A percentile compares a stretch with the other conserved stretches of the same genome.
Evolutionary conservation across 345 rosid species (phyloP).

Genomic region (Lepidium aucheri): DNA sequence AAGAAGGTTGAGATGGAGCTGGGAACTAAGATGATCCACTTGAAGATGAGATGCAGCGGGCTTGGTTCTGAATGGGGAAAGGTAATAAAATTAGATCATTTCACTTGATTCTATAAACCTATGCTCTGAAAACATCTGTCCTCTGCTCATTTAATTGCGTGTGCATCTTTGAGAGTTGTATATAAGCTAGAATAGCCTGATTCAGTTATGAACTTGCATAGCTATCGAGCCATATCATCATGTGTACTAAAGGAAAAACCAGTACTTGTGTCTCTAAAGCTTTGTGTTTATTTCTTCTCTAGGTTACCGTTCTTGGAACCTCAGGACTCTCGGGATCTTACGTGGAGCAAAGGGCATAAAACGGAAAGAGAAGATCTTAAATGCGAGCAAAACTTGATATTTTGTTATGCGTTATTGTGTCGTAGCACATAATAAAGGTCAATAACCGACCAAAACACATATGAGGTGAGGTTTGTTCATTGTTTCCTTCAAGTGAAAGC

Average conservation of each 20-base stretch:
- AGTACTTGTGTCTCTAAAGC: background rate
- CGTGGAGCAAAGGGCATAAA: slow-evolving; percentile 68
- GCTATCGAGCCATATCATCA: background rate
- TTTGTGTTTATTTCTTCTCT: slow-evolving; percentile 11
- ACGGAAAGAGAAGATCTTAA: background rate
- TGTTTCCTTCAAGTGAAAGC: slow-evolving; percentile 6
- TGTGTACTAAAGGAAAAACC: background rate
- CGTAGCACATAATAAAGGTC: slow-evolving; percentile 19
- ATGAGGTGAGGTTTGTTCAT: slow-evolving; percentile 11
- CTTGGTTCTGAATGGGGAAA: slow-evolving; percentile 92
- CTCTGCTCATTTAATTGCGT: background rate
- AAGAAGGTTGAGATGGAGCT: slow-evolving; percentile 93
- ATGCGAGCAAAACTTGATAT: background rate
- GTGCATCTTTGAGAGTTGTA: background rate
- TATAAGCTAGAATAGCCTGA: background rate
- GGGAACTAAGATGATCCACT: slow-evolving; percentile 90
- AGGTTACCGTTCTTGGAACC: slow-evolving; percentile 86
- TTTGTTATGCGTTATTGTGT: slow-evolving; percentile 18
- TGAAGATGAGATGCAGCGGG: slow-evolving; percentile 95
- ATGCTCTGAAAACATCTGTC: background rate
- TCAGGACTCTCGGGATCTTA: slow-evolving; percentile 92
- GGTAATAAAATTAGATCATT: slow-evolving; percentile 35
- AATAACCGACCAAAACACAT: slow-evolving; percentile 13
- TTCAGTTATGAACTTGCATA: background rate
- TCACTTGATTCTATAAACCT: background rate